A percentile compares a stretch with the other conserved stretches of the same genome.
phyloP scores from a whole-genome alignment of 2,329 filamentous ascomycete genomes.

The Pseudomassariella vexata region DNA sequence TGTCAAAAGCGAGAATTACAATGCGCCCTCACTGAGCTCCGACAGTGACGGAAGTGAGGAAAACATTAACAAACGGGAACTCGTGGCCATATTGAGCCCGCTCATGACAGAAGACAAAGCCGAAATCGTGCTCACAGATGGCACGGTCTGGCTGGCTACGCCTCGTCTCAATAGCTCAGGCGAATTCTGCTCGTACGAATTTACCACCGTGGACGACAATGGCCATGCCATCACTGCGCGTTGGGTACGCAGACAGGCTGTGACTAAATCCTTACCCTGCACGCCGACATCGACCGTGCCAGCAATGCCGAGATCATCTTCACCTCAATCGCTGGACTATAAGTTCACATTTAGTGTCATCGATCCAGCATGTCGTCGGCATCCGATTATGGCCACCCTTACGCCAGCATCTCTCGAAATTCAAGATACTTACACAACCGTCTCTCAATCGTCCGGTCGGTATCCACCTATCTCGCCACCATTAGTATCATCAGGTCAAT shows the following conservation, averaged over 20 bases:
- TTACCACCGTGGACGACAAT: conserved; percentile 51
- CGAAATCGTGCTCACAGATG: conserved; percentile 63
- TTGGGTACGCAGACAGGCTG: conserved; percentile 55
- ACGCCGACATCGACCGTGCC: conserved; percentile 14
- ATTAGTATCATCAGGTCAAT: conserved; percentile 10
- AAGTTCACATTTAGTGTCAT: conserved; percentile 76
- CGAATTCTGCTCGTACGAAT: conserved; percentile 50
- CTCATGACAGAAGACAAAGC: conserved; percentile 48
- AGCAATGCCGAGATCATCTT: conserved; percentile 8
- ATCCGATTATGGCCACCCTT: conserved; percentile 69
- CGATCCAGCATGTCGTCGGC: conserved; percentile 60
- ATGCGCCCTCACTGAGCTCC: conserved; percentile 26
- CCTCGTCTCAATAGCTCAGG: conserved; percentile 47
- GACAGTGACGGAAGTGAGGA: conserved; percentile 36
- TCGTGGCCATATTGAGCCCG: conserved; percentile 66
- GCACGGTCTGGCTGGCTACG: conserved; percentile 51
- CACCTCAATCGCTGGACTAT: conserved; percentile 30
- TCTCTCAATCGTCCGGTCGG: conserved; percentile 42
- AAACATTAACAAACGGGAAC: conserved; percentile 33
- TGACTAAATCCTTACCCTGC: conserved; percentile 19
- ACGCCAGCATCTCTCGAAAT: conserved; percentile 61
- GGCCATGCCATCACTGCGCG: conserved; percentile 57
- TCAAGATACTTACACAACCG: conserved; percentile 59
- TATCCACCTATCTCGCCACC: conserved; percentile 38
- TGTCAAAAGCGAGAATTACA: conserved; percentile 65